Percentiles rank a stretch among this genome's conserved stretches.
Conservation (phyloP, 176 grass and related monocot genomes). For the Eremochloa ophiuroides region DNA sequence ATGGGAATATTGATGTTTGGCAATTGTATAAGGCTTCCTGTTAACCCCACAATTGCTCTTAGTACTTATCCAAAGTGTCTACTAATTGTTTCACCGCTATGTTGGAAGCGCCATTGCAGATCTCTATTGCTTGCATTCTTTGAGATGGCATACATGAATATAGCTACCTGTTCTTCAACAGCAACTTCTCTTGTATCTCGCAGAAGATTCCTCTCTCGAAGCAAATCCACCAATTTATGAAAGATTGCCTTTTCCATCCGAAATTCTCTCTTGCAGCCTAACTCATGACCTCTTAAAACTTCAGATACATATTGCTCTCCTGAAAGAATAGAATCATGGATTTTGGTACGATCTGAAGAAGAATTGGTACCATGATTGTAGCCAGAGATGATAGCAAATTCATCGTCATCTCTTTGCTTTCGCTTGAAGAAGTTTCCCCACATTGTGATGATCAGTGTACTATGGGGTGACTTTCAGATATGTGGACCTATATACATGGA, state of each 20-base stretch:
- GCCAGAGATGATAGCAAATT: neutral
- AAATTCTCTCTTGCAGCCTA: neutral
- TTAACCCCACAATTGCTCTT: neutral
- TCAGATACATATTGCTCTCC: neutral
- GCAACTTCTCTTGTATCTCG: neutral
- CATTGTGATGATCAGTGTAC: neutral
- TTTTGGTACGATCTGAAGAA: neutral
- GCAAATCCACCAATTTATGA: neutral
- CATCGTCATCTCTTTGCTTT: neutral
- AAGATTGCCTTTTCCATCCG: neutral
- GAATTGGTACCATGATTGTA: neutral
- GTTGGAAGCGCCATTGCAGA: neutral
- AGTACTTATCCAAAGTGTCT: neutral
- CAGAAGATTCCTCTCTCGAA: neutral
- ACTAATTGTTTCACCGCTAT: neutral
- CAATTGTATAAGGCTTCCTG: neutral
- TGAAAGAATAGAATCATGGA: neutral
- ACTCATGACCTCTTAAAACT: neutral
- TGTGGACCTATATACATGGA: no score
- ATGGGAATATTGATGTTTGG: neutral
- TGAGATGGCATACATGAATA: neutral
- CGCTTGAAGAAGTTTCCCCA: neutral
- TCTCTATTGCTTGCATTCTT: neutral
- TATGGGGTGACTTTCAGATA: neutral
- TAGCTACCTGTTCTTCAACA: neutral